phyloP scores from a whole-genome alignment of 306 rosid genomes.

The Oemleria cerasiformis region DNA sequence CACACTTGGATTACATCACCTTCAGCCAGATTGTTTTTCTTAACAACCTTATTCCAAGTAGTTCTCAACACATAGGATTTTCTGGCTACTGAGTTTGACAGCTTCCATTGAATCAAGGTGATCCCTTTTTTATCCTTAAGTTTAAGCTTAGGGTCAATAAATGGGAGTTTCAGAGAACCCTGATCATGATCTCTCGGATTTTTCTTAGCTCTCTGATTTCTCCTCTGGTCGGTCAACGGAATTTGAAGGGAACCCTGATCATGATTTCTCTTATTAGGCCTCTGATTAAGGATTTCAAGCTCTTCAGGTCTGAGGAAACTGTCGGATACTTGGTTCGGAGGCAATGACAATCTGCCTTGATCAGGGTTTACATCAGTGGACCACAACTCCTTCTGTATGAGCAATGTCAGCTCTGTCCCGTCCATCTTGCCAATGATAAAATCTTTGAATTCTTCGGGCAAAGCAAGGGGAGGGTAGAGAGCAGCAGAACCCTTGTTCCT shows the following conservation, averaged over 20 bases:
- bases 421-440: background rate
- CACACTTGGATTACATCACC: slow-evolving; percentile 7
- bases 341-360: background rate
- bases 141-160: background rate
- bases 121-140: background rate
- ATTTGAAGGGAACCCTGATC: background rate
- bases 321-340: background rate
- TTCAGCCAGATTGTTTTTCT: background rate
- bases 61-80: background rate
- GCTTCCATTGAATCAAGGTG: background rate
- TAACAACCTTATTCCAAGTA: background rate
- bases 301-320: background rate
- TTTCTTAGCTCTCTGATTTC: too few relatives aligned
- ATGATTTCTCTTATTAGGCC: background rate
- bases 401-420: background rate
- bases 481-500: background rate
- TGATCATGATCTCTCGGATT: background rate
- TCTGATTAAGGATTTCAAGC: background rate
- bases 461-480: background rate
- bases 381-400: background rate
- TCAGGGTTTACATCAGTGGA: background rate
- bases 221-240: background rate
- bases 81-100: background rate
- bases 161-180: background rate
- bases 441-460: background rate